Percentiles rank a stretch among this genome's conserved stretches.
phyloP scores from a whole-genome alignment of 805 yeast genomes.

The Lipomyces orientalis region DNA sequence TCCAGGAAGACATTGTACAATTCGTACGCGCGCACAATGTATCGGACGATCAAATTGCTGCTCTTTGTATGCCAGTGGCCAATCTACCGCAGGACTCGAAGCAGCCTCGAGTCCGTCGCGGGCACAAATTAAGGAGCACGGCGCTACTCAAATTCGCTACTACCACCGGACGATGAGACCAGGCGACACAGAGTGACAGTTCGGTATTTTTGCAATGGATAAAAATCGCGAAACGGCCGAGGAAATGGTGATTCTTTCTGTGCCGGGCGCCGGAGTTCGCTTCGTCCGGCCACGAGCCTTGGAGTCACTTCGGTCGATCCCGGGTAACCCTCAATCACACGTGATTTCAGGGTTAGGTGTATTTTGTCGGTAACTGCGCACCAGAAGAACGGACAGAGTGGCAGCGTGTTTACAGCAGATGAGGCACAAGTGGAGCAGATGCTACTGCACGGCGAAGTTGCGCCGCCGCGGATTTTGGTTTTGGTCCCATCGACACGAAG shows the following conservation, averaged over 20 bases:
- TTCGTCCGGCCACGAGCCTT: background rate
- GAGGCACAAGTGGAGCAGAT: background rate
- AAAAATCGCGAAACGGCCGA: background rate
- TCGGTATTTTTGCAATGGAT: background rate
- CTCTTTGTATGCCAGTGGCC: background rate
- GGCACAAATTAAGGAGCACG: background rate
- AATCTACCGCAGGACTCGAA: background rate
- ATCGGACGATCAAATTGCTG: background rate
- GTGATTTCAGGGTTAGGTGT: background rate
- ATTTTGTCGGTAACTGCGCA: background rate
- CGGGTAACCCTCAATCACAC: background rate
- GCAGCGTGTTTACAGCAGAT: background rate
- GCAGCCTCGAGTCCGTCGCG: background rate
- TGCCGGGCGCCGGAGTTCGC: no score
- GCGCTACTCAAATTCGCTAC: background rate
- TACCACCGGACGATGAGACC: background rate
- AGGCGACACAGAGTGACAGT: background rate
- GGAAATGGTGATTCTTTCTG: background rate
- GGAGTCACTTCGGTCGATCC: background rate
- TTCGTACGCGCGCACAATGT: background rate
- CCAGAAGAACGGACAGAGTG: background rate
- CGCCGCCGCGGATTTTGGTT: conserved; percentile 1
- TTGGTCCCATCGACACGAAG: conserved; percentile 1
- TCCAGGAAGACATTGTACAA: conserved; percentile 7
- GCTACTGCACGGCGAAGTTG: background rate